Conservation (phyloP, 2,329 filamentous ascomycete genomes). For the Orbilia brochopaga region DNA sequence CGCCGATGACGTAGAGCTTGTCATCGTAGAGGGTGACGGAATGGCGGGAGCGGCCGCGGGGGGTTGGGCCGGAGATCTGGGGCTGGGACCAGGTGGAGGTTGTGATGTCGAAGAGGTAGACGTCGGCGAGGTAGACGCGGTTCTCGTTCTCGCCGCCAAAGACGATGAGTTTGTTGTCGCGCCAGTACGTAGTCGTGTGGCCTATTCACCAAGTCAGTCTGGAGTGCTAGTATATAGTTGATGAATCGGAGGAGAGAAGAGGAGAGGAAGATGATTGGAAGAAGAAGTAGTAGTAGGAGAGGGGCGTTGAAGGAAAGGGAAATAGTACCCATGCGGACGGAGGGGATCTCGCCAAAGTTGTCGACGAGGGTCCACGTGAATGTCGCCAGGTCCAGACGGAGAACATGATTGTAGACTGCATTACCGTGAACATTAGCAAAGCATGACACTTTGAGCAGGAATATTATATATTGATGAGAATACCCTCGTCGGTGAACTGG, state of each 20-base stretch:
- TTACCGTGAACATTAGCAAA: conserved; percentile 12
- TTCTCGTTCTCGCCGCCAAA: conserved; percentile 99
- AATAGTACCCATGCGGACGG: conserved; percentile 82
- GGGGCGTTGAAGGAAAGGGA: no score
- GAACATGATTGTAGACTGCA: conserved; percentile 90
- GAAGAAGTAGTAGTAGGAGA: no score
- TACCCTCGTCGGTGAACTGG: conserved; percentile 93
- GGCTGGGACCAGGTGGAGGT: conserved; percentile 96
- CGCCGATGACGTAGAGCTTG: conserved; percentile 92
- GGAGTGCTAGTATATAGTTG: neutral
- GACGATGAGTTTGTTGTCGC: conserved; percentile 92
- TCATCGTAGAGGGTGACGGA: conserved; percentile 94
- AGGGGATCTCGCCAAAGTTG: conserved; percentile 97
- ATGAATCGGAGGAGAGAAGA: conserved; percentile 13
- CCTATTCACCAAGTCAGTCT: conserved; percentile 62
- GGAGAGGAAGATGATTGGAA: no score
- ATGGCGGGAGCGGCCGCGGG: conserved; percentile 88
- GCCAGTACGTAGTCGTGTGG: conserved; percentile 91
- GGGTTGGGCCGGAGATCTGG: conserved; percentile 79
- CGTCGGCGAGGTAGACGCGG: conserved; percentile 89
- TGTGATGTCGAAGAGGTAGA: conserved; percentile 93
- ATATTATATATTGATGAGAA: conserved; percentile 25
- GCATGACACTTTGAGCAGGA: neutral
- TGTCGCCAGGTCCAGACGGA: conserved; percentile 82
- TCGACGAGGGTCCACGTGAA: conserved; percentile 95